A percentile compares a stretch with the other conserved stretches of the same genome.
Evolutionary conservation across 2,329 filamentous ascomycete species (phyloP).

Genomic region (Paraphoma chrysanthemicola): DNA sequence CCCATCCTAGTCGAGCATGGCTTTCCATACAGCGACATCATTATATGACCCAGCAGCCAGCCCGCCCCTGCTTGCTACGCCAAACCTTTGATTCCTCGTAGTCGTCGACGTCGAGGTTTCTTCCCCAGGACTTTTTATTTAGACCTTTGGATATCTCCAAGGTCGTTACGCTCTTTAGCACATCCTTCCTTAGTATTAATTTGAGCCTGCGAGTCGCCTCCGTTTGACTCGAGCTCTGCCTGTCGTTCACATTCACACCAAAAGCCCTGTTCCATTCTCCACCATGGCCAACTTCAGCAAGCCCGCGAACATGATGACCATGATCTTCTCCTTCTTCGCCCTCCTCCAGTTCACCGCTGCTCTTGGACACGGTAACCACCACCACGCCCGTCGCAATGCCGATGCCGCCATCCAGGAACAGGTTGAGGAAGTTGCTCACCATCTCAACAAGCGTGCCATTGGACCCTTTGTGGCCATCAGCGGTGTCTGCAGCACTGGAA

Average conservation of each 20-base stretch:
- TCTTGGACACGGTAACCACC: slow-evolving; percentile 31
- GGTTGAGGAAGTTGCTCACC: slow-evolving; percentile 29
- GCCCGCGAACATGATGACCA: slow-evolving; percentile 40
- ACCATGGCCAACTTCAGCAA: slow-evolving; percentile 47
- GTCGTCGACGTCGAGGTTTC: slow-evolving; percentile 37
- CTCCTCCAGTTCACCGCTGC: slow-evolving; percentile 42
- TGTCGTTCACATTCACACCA: slow-evolving; percentile 14
- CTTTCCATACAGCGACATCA: slow-evolving; percentile 26
- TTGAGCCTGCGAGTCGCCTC: slow-evolving; percentile 12
- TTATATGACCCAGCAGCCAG: slow-evolving; percentile 40
- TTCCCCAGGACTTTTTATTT: slow-evolving; percentile 22
- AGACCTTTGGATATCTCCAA: slow-evolving; percentile 38
- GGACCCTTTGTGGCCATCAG: slow-evolving; percentile 31
- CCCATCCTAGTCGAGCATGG: slow-evolving; percentile 26
- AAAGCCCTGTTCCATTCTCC: slow-evolving; percentile 9
- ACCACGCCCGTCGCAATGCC: slow-evolving; percentile 29
- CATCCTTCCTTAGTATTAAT: slow-evolving; percentile 10
- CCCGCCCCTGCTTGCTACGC: slow-evolving; percentile 33
- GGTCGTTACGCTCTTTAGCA: slow-evolving; percentile 46
- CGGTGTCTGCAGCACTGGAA: slow-evolving; percentile 35
- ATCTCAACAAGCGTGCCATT: slow-evolving; percentile 33
- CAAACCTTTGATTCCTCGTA: slow-evolving; percentile 39
- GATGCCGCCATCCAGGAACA: slow-evolving; percentile 30
- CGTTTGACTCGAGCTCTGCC: slow-evolving; percentile 14
- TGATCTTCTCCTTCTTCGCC: slow-evolving; percentile 41